These are phyloP conservation scores for Gossypium laxum DNA, from an alignment of 441 rosid genomes.

Conservation along the genomic window DNA sequence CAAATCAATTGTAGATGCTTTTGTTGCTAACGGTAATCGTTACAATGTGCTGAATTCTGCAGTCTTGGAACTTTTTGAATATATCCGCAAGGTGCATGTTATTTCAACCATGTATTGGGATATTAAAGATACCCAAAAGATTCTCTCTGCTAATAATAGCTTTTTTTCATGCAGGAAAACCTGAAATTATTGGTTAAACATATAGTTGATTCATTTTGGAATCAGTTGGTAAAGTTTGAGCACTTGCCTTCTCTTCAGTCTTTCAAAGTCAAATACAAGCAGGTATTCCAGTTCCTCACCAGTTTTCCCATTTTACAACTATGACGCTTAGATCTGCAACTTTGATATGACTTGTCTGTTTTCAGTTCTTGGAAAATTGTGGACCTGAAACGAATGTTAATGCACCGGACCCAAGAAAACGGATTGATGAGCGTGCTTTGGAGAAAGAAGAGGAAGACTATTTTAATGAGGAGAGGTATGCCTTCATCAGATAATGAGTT, in stretches of 20 bases:
- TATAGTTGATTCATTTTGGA: constrained; percentile 80
- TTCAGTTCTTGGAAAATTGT: constrained; percentile 72
- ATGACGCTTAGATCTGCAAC: background rate
- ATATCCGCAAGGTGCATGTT: constrained; percentile 66
- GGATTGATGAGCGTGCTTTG: constrained; percentile 74
- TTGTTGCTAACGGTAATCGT: constrained; percentile 75
- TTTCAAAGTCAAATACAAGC: constrained; percentile 80
- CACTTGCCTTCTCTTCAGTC: constrained; percentile 59
- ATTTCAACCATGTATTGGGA: constrained; percentile 9
- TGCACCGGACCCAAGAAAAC: constrained; percentile 51
- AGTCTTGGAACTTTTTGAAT: constrained; percentile 81
- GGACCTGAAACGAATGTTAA: constrained; percentile 46
- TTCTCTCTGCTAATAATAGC: constrained; percentile 12
- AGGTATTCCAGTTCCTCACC: constrained; percentile 40
- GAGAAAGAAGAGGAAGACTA: constrained; percentile 98
- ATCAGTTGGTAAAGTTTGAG: constrained; percentile 68
- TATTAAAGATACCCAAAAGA: constrained; percentile 7
- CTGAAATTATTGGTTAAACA: constrained; percentile 65
- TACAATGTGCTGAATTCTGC: constrained; percentile 89
- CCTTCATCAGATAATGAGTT: constrained; percentile 6
- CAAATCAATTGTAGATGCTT: constrained; percentile 77
- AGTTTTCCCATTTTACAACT: background rate
- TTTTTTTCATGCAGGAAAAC: constrained; percentile 52
- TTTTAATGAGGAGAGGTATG: constrained; percentile 84
- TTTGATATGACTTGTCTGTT: constrained; percentile 18